Evolutionary conservation across 2,329 filamentous ascomycete genomes (phyloP).

Genomic region (Clonostachys rhizophaga): DNA sequence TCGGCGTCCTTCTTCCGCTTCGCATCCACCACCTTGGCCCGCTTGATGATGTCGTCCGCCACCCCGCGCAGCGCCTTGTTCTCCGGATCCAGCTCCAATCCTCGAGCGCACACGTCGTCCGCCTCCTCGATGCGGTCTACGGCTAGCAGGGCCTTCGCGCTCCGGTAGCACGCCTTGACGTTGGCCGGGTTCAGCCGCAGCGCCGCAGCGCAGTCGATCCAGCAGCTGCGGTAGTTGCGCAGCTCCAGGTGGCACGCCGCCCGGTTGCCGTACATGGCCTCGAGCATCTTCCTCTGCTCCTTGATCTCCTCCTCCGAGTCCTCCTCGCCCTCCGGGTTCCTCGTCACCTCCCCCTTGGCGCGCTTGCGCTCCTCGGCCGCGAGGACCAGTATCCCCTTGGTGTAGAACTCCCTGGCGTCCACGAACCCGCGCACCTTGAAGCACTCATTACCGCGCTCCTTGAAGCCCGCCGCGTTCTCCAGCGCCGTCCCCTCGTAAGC

Average conservation of each 20-base stretch:
- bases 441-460: conserved; percentile 87
- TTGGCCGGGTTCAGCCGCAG: conserved; percentile 76
- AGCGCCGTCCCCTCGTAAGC: conserved; percentile 88
- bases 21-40: conserved; percentile 49
- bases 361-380: conserved; percentile 56
- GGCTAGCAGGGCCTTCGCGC: conserved; percentile 69
- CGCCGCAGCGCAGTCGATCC: conserved; percentile 75
- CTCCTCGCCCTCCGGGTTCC: conserved; percentile 16
- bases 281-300: conserved; percentile 61
- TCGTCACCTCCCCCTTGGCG: conserved; percentile 27
- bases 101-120: conserved; percentile 70
- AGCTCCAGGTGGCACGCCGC: conserved; percentile 87
- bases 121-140: conserved; percentile 79
- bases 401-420: conserved; percentile 90
- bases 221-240: conserved; percentile 83
- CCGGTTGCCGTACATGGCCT: conserved; percentile 79
- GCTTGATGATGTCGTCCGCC: conserved; percentile 56
- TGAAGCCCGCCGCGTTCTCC: conserved; percentile 81
- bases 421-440: conserved; percentile 69
- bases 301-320: conserved; percentile 50
- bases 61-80: conserved; percentile 66
- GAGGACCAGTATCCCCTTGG: conserved; percentile 75
- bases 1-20: conserved; percentile 52
- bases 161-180: conserved; percentile 88
- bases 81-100: conserved; percentile 64